These are phyloP conservation scores for Tetrahymena elliotti DNA, from an alignment of 73 alveolate species.

Conservation along the genomic window DNA sequence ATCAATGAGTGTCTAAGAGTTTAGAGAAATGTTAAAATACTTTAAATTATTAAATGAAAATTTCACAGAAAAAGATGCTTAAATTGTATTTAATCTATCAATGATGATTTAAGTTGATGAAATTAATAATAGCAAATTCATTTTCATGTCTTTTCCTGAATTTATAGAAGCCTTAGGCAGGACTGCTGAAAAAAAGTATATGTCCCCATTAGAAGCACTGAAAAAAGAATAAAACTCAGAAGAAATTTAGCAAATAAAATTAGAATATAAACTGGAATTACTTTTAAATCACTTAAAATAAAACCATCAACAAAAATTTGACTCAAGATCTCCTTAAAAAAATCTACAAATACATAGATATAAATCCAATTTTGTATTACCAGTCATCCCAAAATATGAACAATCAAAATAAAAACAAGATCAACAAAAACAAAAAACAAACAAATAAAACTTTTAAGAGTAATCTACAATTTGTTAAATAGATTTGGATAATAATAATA, in stretches of 20 bases:
- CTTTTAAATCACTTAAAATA: background rate
- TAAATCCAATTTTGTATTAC: background rate
- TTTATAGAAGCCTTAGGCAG: slow-evolving; percentile 68
- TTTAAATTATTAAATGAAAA: slow-evolving; percentile 49
- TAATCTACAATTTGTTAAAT: too few relatives aligned
- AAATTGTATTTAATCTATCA: slow-evolving; percentile 46
- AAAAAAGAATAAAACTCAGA: background rate
- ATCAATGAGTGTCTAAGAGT: slow-evolving; percentile 64
- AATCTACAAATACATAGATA: background rate
- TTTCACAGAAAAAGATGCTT: slow-evolving; percentile 59
- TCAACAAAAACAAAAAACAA: too few relatives aligned
- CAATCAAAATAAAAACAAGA: background rate
- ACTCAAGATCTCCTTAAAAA: background rate
- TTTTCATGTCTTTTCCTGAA: slow-evolving; percentile 49
- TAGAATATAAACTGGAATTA: background rate
- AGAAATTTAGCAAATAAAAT: background rate
- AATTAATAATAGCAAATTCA: slow-evolving; percentile 43
- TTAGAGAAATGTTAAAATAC: slow-evolving; percentile 26
- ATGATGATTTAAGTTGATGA: slow-evolving; percentile 69
- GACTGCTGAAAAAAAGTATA: slow-evolving; percentile 38
- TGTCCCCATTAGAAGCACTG: background rate
- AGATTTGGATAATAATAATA: background rate
- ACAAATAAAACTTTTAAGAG: background rate
- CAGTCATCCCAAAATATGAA: background rate
- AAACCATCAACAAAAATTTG: background rate